Conservation (phyloP, 768 basidiomycete species). For the Mycena metata region DNA sequence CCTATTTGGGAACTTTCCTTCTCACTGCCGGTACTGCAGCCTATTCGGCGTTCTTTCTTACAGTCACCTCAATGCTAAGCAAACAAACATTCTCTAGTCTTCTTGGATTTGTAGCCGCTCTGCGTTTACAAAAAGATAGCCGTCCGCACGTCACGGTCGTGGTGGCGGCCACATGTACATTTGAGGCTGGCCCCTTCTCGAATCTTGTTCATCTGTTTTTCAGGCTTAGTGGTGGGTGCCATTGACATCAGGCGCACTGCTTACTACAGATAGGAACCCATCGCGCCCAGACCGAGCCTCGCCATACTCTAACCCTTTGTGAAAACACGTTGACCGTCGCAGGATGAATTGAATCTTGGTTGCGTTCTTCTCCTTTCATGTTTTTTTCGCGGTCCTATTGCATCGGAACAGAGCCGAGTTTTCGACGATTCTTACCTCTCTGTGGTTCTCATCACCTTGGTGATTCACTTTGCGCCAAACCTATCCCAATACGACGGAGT, state of each 20-base stretch:
- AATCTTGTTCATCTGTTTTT: constrained; percentile 4
- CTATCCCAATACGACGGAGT: constrained; percentile 10
- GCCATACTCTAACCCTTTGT: not conserved
- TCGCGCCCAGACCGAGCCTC: not conserved
- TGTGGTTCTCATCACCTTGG: not conserved
- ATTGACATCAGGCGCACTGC: too few species aligned
- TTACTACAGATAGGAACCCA: not conserved
- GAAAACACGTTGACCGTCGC: not conserved
- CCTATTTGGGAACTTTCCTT: not conserved
- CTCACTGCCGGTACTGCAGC: too few species aligned
- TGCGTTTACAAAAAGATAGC: constrained; percentile 15
- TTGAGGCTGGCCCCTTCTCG: not conserved
- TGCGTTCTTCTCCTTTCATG: not conserved
- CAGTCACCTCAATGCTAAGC: constrained; percentile 27
- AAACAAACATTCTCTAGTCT: constrained; percentile 19
- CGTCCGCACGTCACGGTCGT: constrained; percentile 23
- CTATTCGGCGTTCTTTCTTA: constrained; percentile 32
- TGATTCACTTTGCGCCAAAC: constrained; percentile 14
- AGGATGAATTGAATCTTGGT: too few species aligned
- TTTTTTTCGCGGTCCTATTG: not conserved
- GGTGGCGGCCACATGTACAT: constrained; percentile 9
- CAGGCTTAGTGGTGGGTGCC: not conserved
- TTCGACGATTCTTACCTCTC: constrained; percentile 17
- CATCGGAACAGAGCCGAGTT: not conserved
- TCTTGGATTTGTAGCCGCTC: not conserved